Base-by-base conservation (phyloP, 805 yeast genomes). In the Tanozyma kutaoensis region DNA sequence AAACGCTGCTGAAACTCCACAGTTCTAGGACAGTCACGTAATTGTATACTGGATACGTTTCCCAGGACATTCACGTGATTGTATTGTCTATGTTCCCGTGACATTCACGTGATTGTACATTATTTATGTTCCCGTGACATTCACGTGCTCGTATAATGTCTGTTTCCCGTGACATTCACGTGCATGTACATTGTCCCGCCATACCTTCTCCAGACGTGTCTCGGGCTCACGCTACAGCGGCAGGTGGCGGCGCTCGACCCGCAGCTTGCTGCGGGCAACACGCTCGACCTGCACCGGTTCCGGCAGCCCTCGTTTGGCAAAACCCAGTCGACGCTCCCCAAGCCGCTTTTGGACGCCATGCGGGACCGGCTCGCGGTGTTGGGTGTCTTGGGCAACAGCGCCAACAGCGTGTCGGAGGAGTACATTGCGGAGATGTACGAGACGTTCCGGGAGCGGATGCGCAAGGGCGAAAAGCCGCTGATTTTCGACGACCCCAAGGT, bases 161-260 rank as follows among this genome's bases (percentile, higher is more conserved):
- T n/a, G n/a, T n/a, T n/a, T n/a, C n/a, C n/a, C n/a, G n/a, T n/a
- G n/a, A n/a, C n/a, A n/a, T n/a, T n/a, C n/a, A n/a, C n/a, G n/a
- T n/a, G n/a, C n/a, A n/a, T n/a, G 20, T 55, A 58, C 34, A 42
- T 55, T 14, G 54, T 60, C 10, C 66, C 66, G 7, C 66, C 66
- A 8, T 60, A 60, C 35, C 42, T 59, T 20, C 52, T 59, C 12
- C 42, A 55, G 27, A 52, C 63, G 4, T 45, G 55, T 23, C 34
- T 45, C 12, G 66, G 66, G 2, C 47, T 48, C 5, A 39, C 40
- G 25, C 39, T 56, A 10, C 48, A 52, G 27, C 37, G 39, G 26
- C 41, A 45, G 18, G 34, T 58, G 19, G 27, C 34, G 14, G 26
- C 28, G 20, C 27, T 37, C 22, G 45, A 50, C 30, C 43, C 42